A percentile compares a stretch with the other conserved stretches of the same genome.
Evolutionary conservation across 2,329 filamentous ascomycete genomes (phyloP).

Genomic region (Dissoconium aciculare): DNA sequence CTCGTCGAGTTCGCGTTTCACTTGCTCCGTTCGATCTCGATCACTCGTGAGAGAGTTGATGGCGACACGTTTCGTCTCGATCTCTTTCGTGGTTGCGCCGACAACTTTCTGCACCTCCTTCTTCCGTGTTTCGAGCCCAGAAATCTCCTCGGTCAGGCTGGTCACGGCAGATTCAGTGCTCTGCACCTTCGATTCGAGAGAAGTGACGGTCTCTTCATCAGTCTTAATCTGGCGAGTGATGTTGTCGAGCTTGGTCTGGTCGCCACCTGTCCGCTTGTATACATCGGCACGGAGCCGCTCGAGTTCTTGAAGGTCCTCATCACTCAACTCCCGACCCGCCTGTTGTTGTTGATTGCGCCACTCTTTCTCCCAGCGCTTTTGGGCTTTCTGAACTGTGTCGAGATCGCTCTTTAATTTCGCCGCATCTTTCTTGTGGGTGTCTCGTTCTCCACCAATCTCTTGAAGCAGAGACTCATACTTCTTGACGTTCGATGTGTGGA

Average conservation of each 20-base stretch:
- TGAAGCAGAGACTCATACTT: constrained; percentile 53
- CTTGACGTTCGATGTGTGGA: constrained; percentile 57
- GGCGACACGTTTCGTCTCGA: constrained; percentile 78
- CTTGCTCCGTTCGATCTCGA: constrained; percentile 63
- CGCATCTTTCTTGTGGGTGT: constrained; percentile 52
- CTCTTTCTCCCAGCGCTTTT: constrained; percentile 74
- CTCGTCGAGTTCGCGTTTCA: constrained; percentile 78
- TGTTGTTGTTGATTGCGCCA: constrained; percentile 74
- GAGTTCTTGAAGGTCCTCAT: constrained; percentile 79
- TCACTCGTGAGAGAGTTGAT: constrained; percentile 76
- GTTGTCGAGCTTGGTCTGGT: constrained; percentile 71
- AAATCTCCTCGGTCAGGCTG: constrained; percentile 57
- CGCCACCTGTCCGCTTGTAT: constrained; percentile 62
- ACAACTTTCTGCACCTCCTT: constrained; percentile 46
- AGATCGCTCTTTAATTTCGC: constrained; percentile 68
- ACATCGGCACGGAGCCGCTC: constrained; percentile 72
- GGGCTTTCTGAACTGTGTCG: constrained; percentile 72
- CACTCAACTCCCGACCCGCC: constrained; percentile 72
- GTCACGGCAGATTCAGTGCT: constrained; percentile 57
- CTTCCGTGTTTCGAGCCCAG: constrained; percentile 53
- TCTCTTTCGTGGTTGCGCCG: constrained; percentile 54
- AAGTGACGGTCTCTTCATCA: constrained; percentile 80
- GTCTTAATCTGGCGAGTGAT: constrained; percentile 80
- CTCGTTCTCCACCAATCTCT: constrained; percentile 60
- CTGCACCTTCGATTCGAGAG: constrained; percentile 76